Percentiles rank a stretch among this genome's conserved stretches.
phyloP scores from a whole-genome alignment of 1,284 basidiomycete species.

The Ceratobasidium theobromae region DNA sequence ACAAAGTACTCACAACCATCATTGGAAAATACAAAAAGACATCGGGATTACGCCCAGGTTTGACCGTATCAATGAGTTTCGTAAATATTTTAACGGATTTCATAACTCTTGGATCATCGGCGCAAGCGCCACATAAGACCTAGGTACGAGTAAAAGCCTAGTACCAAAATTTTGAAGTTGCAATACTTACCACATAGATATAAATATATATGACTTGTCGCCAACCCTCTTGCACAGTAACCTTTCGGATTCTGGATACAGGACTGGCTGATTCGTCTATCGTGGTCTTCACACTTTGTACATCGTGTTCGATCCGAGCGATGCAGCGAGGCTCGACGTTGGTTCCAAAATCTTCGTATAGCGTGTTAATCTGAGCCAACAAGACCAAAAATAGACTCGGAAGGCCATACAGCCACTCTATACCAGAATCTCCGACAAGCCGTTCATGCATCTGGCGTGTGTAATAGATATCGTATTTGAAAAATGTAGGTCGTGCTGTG shows the following conservation, averaged over 20 bases:
- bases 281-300: neutral
- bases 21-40: constrained; percentile 15
- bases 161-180: too few species aligned
- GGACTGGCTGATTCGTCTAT: neutral
- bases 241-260: neutral
- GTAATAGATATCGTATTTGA: neutral
- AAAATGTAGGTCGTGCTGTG: neutral
- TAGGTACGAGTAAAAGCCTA: too few species aligned
- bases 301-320: neutral
- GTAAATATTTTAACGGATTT: constrained; percentile 13
- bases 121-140: constrained; percentile 11
- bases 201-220: constrained; percentile 19
- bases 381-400: constrained; percentile 11
- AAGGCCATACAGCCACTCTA: constrained; percentile 21
- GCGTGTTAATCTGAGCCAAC: constrained; percentile 10
- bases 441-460: neutral
- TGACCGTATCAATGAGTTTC: neutral
- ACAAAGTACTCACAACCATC: neutral
- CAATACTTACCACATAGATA: neutral
- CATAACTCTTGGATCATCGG: neutral
- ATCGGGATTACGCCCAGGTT: constrained; percentile 17
- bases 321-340: constrained; percentile 13
- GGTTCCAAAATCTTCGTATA: constrained; percentile 16
- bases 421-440: neutral
- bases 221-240: constrained; percentile 16